Base-by-base conservation (phyloP, 1,139 yeast species). In the Blastobotrys aristatus region DNA sequence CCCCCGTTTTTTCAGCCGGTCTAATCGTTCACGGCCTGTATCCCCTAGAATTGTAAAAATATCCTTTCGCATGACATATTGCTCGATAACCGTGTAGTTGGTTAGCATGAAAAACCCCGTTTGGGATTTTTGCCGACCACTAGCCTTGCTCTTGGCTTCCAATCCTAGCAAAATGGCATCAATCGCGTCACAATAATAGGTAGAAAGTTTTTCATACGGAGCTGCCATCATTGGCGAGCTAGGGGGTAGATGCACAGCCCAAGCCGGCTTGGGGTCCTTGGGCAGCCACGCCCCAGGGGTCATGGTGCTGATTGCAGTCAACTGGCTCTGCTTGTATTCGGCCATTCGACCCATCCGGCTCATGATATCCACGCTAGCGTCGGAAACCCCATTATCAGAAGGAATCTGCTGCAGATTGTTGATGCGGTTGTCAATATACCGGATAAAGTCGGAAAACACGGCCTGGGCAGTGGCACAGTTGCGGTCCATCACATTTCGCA, bases 1-100 rank as follows among this genome's bases (percentile, higher is more conserved):
- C 44, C 84, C 88, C 53, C 89, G 73, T 61, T 86, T 89, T 60
- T 84, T 80, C 55, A 88, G 67, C 57, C 80, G 79, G 43, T 76
- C 83, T 16, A 89, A 64, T 50, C 96, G 69, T 47, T 79, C 84
- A 33, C 72, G 65, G 0, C 96, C 96, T 4, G 72, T 63, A n/a
- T 70, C 64, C 1, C 90, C 89, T 42, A 89, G 66, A 22, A 82
- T 73, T 37, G 69, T 71, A 52, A 70, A 73, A 29, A 86, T 62
- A 29, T 75, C 76, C 36, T 86, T 75, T 51, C 85, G 73, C 55
- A 82, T 79, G 21, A 85, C 72, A 49, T 84, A 77, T 49, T 85
- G 85, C 61, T 89, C 96, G 29, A 87, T 75, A 55, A 88, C 72
- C 32, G 84, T 77, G 49, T 85, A 69, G 60, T 89, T 88, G 50